Evolutionary conservation across 2,329 filamentous ascomycete genomes (phyloP).

Genomic region (Aspergillus felis): DNA sequence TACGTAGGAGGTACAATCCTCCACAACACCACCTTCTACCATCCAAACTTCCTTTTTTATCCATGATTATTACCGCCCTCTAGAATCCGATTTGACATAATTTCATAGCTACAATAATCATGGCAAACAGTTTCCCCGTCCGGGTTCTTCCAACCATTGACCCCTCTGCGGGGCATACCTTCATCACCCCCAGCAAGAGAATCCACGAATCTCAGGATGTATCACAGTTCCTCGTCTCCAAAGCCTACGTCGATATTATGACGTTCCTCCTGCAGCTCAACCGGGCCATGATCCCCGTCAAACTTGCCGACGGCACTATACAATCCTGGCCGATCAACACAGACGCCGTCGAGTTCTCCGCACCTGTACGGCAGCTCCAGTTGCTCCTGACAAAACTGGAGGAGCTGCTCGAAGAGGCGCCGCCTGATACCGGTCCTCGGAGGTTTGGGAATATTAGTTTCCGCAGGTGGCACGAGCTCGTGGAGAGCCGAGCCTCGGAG

Average conservation of each 20-base stretch:
- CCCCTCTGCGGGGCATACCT: conserved; percentile 49
- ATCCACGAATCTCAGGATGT: conserved; percentile 87
- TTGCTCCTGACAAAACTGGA: conserved; percentile 62
- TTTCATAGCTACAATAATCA: neutral
- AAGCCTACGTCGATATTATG: conserved; percentile 83
- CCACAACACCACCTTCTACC: neutral
- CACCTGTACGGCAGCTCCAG: conserved; percentile 62
- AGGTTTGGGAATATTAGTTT: conserved; percentile 93
- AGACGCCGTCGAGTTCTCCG: conserved; percentile 46
- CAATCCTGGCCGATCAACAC: conserved; percentile 50
- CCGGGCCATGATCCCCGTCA: conserved; percentile 73
- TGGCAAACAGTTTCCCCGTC: conserved; percentile 14
- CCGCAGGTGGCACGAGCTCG: conserved; percentile 71
- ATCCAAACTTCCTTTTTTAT: neutral
- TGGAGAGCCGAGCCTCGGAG: conserved; percentile 56
- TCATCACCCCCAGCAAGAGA: conserved; percentile 67
- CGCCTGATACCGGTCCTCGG: conserved; percentile 78
- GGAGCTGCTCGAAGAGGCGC: conserved; percentile 68
- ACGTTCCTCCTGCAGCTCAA: conserved; percentile 88
- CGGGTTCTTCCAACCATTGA: conserved; percentile 48
- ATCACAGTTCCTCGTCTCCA: conserved; percentile 70
- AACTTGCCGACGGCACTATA: conserved; percentile 31
- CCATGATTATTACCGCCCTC: neutral
- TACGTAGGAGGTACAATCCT: neutral
- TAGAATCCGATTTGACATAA: neutral